Conservation (phyloP, 495 filamentous ascomycete species). For the Penicillium egyptiacum region DNA sequence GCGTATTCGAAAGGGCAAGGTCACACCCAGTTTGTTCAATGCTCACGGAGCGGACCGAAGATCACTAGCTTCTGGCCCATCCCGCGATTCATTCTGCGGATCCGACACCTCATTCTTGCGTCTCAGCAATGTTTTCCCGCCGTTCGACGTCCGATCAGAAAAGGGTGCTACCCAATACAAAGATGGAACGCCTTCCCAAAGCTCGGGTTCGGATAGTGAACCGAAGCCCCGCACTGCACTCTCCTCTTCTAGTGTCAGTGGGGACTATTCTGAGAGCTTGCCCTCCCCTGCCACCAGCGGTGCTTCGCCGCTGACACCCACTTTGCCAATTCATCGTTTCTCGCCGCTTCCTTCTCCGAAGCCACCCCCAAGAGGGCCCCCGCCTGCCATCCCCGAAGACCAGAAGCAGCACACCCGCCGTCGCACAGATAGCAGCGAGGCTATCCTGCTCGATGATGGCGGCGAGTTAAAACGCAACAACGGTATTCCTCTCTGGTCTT, state of each 20-base stretch:
- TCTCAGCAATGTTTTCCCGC: constrained; percentile 39
- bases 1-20: constrained; percentile 71
- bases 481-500: constrained; percentile 44
- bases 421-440: constrained; percentile 48
- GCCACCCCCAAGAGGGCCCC: constrained; percentile 40
- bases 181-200: constrained; percentile 29
- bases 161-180: constrained; percentile 37
- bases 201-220: constrained; percentile 38
- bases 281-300: constrained; percentile 41
- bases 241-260: constrained; percentile 36
- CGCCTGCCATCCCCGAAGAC: constrained; percentile 39
- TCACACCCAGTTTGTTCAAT: constrained; percentile 67
- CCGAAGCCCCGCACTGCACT: constrained; percentile 38
- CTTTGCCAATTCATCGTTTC: constrained; percentile 47
- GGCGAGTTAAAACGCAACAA: constrained; percentile 27
- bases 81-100: constrained; percentile 41
- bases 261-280: constrained; percentile 41
- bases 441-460: constrained; percentile 36
- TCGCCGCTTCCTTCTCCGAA: constrained; percentile 43
- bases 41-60: constrained; percentile 25
- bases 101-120: constrained; percentile 46
- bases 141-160: constrained; percentile 22
- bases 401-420: constrained; percentile 43
- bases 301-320: constrained; percentile 47
- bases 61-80: constrained; percentile 37